Conservation (phyloP, 495 filamentous ascomycete genomes). For the Hyphodiscus hymeniophilus region DNA sequence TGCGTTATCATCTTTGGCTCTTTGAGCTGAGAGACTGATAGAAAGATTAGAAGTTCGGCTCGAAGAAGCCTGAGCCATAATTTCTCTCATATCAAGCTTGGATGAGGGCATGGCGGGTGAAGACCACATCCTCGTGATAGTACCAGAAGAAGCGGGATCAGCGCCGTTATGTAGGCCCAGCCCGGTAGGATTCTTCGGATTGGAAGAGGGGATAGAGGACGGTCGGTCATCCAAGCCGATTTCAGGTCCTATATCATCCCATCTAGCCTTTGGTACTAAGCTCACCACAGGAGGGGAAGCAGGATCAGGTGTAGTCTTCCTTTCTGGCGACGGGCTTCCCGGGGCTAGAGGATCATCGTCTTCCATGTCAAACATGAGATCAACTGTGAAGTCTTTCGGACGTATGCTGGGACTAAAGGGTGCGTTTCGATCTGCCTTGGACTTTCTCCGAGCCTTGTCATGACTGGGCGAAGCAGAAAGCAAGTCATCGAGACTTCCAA, state of each 20-base stretch:
- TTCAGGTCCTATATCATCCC: conserved; percentile 3
- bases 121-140: conserved; percentile 48
- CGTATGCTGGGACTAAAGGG: conserved; percentile 52
- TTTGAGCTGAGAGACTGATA: conserved; percentile 54
- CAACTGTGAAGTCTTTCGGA: conserved; percentile 54
- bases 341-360: conserved; percentile 48
- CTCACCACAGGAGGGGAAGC: background rate
- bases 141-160: background rate
- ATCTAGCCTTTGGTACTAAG: conserved; percentile 9
- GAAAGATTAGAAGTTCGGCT: conserved; percentile 60
- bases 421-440: conserved; percentile 37
- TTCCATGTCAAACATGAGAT: conserved; percentile 93
- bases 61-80: conserved; percentile 69
- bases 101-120: conserved; percentile 41
- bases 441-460: conserved; percentile 42
- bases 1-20: conserved; percentile 26
- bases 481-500: conserved; percentile 49
- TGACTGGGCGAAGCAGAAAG: conserved; percentile 39
- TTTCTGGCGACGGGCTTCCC: conserved; percentile 5
- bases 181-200: conserved; percentile 1
- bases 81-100: conserved; percentile 74
- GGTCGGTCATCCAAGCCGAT: background rate
- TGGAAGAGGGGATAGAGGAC: background rate
- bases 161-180: background rate
- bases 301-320: conserved; percentile 7